These are phyloP conservation scores for Arthrobotrys entomopaga DNA, from an alignment of 2,329 filamentous ascomycete species.

Conservation along the genomic window DNA sequence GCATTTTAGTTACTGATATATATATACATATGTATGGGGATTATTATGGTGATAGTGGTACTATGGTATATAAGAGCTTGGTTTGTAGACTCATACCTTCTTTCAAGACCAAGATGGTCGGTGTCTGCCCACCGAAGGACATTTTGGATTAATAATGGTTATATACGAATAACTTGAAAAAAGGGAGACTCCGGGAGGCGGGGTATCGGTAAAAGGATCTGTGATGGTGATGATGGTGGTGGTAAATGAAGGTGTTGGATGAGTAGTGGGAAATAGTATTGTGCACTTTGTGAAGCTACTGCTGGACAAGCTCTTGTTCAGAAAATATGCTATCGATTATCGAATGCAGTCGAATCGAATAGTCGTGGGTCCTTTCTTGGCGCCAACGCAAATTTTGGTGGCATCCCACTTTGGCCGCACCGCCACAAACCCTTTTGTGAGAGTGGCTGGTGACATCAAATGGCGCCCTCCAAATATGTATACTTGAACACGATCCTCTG, in stretches of 20 bases:
- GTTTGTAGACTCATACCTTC: constrained; percentile 74
- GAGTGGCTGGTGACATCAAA: neutral
- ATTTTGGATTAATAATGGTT: constrained; percentile 66
- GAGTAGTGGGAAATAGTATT: neutral
- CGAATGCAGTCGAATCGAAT: neutral
- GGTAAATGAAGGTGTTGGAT: neutral
- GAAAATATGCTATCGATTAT: constrained; percentile 55
- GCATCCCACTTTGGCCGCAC: constrained; percentile 43
- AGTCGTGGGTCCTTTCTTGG: constrained; percentile 39
- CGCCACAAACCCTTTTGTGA: constrained; percentile 14
- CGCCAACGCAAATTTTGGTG: constrained; percentile 15
- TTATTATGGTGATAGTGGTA: neutral
- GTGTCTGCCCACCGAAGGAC: constrained; percentile 97
- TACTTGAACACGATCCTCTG: no score
- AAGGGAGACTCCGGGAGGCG: neutral
- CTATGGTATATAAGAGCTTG: neutral
- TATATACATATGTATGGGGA: neutral
- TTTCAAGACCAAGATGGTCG: constrained; percentile 97
- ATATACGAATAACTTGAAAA: neutral
- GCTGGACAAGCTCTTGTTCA: constrained; percentile 28
- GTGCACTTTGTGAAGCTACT: constrained; percentile 48
- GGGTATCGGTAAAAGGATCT: neutral
- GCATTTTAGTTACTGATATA: constrained; percentile 10
- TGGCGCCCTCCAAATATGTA: no score
- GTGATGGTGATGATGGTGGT: constrained; percentile 17